These are phyloP conservation scores for Cladosporium sp. DNA, from an alignment of 2,329 filamentous ascomycete species.

Conservation along the genomic window DNA sequence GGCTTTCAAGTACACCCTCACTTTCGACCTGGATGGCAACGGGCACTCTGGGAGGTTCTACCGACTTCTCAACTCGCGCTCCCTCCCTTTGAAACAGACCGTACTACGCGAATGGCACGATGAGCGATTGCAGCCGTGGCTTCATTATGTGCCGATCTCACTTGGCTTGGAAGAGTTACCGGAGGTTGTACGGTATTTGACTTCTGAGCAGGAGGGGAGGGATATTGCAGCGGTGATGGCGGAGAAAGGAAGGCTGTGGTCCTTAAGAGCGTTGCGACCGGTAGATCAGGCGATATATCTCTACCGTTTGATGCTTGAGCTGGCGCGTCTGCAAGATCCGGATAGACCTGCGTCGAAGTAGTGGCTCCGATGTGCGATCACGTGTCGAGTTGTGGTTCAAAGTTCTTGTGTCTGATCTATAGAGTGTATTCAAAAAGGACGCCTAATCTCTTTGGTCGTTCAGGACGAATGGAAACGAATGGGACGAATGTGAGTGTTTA, in stretches of 20 bases:
- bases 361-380: not conserved
- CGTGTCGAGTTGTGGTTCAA: no score
- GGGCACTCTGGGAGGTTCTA: slow-evolving; percentile 51
- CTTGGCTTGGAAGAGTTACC: not conserved
- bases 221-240: not conserved
- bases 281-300: not conserved
- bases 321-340: not conserved
- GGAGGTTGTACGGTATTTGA: not conserved
- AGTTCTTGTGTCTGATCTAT: no score
- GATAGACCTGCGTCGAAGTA: not conserved
- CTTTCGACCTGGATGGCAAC: slow-evolving; percentile 11
- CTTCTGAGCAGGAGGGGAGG: not conserved
- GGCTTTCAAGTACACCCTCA: slow-evolving; percentile 13
- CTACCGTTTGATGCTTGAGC: not conserved
- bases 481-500: no score
- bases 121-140: not conserved
- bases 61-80: slow-evolving; percentile 46
- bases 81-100: slow-evolving; percentile 44
- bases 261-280: not conserved
- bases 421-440: no score
- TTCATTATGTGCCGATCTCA: not conserved
- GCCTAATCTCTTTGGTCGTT: no score
- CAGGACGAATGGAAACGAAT: no score
- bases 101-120: not conserved
- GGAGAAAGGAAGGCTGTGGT: not conserved